phyloP scores from a whole-genome alignment of 805 yeast genomes.

The Metschnikowia orientalis region DNA sequence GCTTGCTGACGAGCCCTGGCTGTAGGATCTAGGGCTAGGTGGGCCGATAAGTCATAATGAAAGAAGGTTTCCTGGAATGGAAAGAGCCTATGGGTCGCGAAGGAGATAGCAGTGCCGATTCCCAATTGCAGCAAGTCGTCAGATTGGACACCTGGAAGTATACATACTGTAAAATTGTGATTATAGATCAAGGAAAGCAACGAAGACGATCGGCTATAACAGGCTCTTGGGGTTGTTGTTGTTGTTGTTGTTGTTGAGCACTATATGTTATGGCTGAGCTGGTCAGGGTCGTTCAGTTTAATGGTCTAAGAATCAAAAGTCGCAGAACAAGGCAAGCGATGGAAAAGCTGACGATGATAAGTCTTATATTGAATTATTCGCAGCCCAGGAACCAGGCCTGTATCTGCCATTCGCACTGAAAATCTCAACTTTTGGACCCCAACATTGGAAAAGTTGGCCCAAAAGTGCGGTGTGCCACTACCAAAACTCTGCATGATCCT shows the following conservation, averaged over 20 bases:
- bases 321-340: conserved; percentile 3
- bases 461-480: conserved; percentile 15
- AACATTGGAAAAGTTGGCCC: conserved; percentile 20
- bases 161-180: conserved; percentile 13
- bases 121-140: too few species aligned
- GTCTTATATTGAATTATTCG: conserved; percentile 14
- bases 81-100: too few species aligned
- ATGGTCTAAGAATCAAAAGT: conserved; percentile 2
- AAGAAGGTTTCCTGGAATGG: too few species aligned
- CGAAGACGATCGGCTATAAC: conserved; percentile 3
- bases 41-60: too few species aligned
- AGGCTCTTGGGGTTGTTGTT: conserved; percentile 10
- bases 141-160: too few species aligned
- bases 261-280: conserved; percentile 1
- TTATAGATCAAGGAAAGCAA: conserved; percentile 5
- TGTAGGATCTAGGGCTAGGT: too few species aligned
- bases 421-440: conserved; percentile 14
- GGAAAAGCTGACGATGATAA: conserved; percentile 3
- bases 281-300: not conserved
- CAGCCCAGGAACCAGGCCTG: conserved; percentile 9
- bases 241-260: conserved; percentile 11
- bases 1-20: too few species aligned
- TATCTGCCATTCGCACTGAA: conserved; percentile 6
- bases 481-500: conserved; percentile 15
- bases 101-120: too few species aligned